Percentiles rank a stretch among this genome's conserved stretches.
These are phyloP conservation scores for Scedosporium minutisporum DNA, from an alignment of 2,329 filamentous ascomycete species.

Conservation along the genomic window DNA sequence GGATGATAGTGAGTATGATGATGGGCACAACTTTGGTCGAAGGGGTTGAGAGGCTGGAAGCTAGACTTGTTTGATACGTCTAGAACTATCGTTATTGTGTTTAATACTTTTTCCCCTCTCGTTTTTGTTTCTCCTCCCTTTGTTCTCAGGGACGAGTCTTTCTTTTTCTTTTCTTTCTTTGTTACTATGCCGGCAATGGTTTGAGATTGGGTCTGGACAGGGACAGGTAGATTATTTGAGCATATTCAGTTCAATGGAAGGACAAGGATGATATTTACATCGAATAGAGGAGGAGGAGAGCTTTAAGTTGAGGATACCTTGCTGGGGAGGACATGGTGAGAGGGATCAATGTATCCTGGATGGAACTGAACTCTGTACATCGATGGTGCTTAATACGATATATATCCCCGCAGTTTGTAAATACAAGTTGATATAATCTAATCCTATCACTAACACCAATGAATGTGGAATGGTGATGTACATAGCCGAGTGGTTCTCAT, in stretches of 20 bases:
- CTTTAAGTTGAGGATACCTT: too few relatives aligned
- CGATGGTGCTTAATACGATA: too few relatives aligned
- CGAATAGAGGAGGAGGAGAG: too few relatives aligned
- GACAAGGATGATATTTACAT: background rate
- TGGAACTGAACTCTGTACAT: too few relatives aligned
- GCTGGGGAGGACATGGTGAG: too few relatives aligned
- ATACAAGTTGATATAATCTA: too few relatives aligned
- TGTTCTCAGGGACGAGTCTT: background rate
- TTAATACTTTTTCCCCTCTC: background rate
- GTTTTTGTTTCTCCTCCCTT: background rate
- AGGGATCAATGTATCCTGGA: too few relatives aligned
- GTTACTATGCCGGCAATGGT: background rate
- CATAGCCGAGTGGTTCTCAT: too few relatives aligned
- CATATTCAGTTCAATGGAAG: background rate
- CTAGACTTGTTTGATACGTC: background rate
- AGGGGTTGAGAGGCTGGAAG: background rate
- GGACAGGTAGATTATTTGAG: background rate
- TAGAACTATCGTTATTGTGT: background rate
- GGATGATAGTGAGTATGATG: slow-evolving; percentile 40
- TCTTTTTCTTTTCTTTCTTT: background rate
- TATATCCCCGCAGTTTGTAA: too few relatives aligned
- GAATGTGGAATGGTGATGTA: too few relatives aligned
- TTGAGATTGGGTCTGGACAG: background rate
- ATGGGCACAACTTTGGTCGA: background rate
- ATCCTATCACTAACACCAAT: too few relatives aligned